A percentile compares a stretch with the other conserved stretches of the same genome.
These are phyloP conservation scores for Rhodomyrtus tomentosa DNA, from an alignment of 345 rosid species.

Conservation along the genomic window DNA sequence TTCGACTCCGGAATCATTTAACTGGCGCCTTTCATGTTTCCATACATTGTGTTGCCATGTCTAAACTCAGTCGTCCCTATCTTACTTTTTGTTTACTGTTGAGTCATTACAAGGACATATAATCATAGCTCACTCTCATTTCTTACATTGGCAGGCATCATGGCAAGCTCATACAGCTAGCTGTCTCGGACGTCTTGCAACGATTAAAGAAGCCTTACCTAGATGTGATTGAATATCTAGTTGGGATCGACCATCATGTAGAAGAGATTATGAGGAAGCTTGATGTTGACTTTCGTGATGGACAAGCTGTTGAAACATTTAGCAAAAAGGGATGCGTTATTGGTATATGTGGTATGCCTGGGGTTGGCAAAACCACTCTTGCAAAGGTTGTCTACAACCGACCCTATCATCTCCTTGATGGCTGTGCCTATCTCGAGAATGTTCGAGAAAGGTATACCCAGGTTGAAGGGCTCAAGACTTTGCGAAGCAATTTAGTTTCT, in stretches of 20 bases:
- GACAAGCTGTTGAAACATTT: background rate
- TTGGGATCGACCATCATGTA: background rate
- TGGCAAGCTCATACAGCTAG: background rate
- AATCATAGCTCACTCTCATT: background rate
- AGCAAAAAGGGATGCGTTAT: background rate
- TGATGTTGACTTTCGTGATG: background rate
- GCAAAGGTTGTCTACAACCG: constrained; percentile 1
- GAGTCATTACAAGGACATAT: background rate
- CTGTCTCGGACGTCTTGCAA: background rate
- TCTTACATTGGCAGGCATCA: background rate
- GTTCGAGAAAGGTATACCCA: background rate
- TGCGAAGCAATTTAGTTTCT: background rate
- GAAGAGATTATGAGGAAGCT: background rate
- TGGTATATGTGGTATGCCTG: constrained; percentile 13
- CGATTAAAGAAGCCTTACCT: background rate
- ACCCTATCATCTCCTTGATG: background rate
- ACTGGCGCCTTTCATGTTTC: accelerated
- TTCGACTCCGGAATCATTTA: background rate
- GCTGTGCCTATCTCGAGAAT: background rate
- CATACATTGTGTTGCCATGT: background rate
- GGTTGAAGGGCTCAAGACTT: background rate
- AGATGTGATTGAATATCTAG: background rate
- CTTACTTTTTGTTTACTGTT: background rate
- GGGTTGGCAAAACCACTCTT: constrained; percentile 12
- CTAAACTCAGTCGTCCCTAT: background rate